Conservation (phyloP, 192 early-diverging fungal species). For the Umbelopsis sp. region DNA sequence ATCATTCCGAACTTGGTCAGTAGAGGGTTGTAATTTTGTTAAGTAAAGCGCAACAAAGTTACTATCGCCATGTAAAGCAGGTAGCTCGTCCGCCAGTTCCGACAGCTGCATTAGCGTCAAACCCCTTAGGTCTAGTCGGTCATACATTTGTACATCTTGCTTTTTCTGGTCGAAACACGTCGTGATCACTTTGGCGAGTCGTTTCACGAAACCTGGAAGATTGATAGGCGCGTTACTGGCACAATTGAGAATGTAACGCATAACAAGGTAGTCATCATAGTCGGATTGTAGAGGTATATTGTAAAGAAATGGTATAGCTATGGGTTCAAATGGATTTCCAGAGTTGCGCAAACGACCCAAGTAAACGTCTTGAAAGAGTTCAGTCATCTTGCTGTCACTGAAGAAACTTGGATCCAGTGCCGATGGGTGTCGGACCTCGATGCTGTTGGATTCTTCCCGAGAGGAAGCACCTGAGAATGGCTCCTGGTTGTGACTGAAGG, state of each 20-base stretch:
- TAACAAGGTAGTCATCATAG: not conserved
- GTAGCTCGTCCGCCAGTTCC: not conserved
- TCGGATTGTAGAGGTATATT: not conserved
- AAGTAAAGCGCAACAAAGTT: constrained; percentile 7
- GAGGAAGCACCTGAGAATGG: not conserved
- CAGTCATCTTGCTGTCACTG: not conserved
- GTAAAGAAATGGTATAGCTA: constrained; percentile 3
- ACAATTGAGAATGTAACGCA: not conserved
- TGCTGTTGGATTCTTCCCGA: not conserved
- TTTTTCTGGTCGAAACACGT: not conserved
- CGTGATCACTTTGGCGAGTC: not conserved
- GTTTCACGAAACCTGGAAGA: not conserved
- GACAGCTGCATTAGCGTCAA: not conserved
- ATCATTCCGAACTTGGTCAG: not conserved
- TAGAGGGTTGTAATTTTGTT: not conserved
- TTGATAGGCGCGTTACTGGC: not conserved
- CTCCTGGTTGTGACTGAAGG: not conserved
- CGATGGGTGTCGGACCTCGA: not conserved
- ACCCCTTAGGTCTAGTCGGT: not conserved
- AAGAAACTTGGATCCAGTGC: not conserved
- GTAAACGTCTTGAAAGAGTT: not conserved
- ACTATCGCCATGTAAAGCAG: not conserved
- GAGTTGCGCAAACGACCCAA: not conserved
- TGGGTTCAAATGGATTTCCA: not conserved
- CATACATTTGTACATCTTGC: not conserved